Evolutionary conservation across 2,329 filamentous ascomycete species (phyloP).

Genomic region (Aspergillus tanneri): DNA sequence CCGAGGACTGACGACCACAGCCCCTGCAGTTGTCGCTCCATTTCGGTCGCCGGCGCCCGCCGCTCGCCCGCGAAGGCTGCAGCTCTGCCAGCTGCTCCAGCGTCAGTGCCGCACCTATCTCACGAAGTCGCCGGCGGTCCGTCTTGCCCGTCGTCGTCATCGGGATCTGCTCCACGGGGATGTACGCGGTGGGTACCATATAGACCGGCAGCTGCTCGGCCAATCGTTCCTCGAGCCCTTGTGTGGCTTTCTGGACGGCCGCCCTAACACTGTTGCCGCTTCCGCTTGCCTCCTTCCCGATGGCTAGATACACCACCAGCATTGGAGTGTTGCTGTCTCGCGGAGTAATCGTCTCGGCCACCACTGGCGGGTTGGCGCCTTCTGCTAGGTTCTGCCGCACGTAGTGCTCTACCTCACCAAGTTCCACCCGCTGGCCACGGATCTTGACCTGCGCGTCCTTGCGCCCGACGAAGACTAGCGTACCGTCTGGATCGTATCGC

Average conservation of each 20-base stretch:
- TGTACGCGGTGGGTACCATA: background rate
- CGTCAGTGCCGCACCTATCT: background rate
- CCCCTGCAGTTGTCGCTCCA: background rate
- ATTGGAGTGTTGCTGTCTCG: background rate
- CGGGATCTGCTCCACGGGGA: background rate
- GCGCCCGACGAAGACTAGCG: background rate
- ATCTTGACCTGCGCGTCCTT: conserved; percentile 3
- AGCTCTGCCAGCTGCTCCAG: background rate
- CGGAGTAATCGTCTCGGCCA: background rate
- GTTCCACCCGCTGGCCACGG: conserved; percentile 7
- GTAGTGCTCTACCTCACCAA: conserved; percentile 9
- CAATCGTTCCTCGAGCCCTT: background rate
- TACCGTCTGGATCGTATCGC: background rate
- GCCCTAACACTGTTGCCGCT: background rate
- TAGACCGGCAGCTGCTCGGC: background rate
- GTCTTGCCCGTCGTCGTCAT: background rate
- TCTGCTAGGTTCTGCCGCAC: conserved; percentile 3
- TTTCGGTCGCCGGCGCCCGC: background rate
- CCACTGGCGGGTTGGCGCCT: background rate
- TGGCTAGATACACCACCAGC: background rate
- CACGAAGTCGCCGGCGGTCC: background rate
- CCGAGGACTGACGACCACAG: conserved; percentile 24
- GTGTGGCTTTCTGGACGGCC: background rate
- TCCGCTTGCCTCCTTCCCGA: background rate
- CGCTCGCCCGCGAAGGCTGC: too few species aligned